Conservation (phyloP, 2,329 filamentous ascomycete genomes). For the Fusarium piperis region DNA sequence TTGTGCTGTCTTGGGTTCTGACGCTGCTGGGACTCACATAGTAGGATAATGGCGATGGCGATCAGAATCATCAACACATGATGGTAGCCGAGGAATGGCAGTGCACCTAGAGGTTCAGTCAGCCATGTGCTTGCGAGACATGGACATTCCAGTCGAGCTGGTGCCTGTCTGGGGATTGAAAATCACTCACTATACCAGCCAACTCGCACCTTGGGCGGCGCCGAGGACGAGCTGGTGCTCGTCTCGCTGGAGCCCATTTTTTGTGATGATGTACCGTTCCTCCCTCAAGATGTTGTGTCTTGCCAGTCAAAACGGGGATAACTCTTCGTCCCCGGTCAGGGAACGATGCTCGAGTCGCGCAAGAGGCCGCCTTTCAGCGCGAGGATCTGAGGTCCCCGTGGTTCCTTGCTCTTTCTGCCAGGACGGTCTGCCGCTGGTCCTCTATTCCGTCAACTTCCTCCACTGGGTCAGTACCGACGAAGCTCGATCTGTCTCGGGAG, state of each 20-base stretch:
- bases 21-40: slow-evolving; percentile 73
- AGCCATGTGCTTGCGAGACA: slow-evolving; percentile 19
- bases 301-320: slow-evolving; percentile 21
- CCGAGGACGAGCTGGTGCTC: slow-evolving; percentile 40
- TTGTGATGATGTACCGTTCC: slow-evolving; percentile 26
- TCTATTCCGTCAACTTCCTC: slow-evolving; percentile 7
- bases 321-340: slow-evolving; percentile 38
- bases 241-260: slow-evolving; percentile 40
- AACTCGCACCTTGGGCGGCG: slow-evolving; percentile 53
- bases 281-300: slow-evolving; percentile 19
- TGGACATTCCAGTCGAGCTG: slow-evolving; percentile 30
- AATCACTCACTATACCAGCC: slow-evolving; percentile 60
- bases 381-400: neutral
- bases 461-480: slow-evolving; percentile 7
- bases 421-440: neutral
- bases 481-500: slow-evolving; percentile 31
- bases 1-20: neutral
- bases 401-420: slow-evolving; percentile 28
- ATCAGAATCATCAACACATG: slow-evolving; percentile 98
- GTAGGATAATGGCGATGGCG: slow-evolving; percentile 88
- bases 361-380: slow-evolving; percentile 15
- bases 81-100: slow-evolving; percentile 77
- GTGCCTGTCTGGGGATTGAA: neutral
- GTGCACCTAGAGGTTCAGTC: slow-evolving; percentile 59
- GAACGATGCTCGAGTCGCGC: slow-evolving; percentile 37